These are phyloP conservation scores for Lepraria neglecta DNA, from an alignment of 495 filamentous ascomycete genomes.

Conservation along the genomic window DNA sequence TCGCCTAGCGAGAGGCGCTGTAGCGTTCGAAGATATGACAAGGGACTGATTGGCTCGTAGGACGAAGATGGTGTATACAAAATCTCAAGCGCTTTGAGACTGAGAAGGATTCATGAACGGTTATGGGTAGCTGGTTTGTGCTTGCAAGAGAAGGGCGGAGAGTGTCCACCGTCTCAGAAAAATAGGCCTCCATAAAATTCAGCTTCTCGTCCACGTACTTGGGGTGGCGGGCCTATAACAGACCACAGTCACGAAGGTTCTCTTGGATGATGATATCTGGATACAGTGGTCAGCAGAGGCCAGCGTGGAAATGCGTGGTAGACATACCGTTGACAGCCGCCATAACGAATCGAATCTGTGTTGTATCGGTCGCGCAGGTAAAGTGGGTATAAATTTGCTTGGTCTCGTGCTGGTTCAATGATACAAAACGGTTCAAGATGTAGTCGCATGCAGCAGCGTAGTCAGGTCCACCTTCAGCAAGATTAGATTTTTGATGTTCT, in stretches of 20 bases:
- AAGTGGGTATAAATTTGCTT: conserved; percentile 99
- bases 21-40: conserved; percentile 11
- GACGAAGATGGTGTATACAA: conserved; percentile 18
- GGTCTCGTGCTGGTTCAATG: conserved; percentile 94
- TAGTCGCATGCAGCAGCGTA: conserved; percentile 93
- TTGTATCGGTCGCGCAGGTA: conserved; percentile 96
- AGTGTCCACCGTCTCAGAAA: conserved; percentile 18
- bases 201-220: conserved; percentile 25
- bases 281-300: conserved; percentile 22
- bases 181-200: conserved; percentile 28
- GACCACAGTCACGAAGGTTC: conserved; percentile 93
- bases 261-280: conserved; percentile 99
- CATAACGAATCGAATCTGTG: conserved; percentile 99
- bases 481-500: conserved; percentile 41
- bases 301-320: not conserved
- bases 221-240: conserved; percentile 60
- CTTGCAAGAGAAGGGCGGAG: conserved; percentile 3
- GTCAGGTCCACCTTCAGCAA: conserved; percentile 64
- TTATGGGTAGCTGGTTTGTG: not conserved
- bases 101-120: not conserved
- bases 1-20: not conserved
- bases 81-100: conserved; percentile 18
- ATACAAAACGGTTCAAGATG: conserved; percentile 94
- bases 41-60: not conserved
- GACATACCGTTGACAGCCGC: conserved; percentile 93